Conservation (phyloP, 768 basidiomycete species). For the Boletus sp. region DNA sequence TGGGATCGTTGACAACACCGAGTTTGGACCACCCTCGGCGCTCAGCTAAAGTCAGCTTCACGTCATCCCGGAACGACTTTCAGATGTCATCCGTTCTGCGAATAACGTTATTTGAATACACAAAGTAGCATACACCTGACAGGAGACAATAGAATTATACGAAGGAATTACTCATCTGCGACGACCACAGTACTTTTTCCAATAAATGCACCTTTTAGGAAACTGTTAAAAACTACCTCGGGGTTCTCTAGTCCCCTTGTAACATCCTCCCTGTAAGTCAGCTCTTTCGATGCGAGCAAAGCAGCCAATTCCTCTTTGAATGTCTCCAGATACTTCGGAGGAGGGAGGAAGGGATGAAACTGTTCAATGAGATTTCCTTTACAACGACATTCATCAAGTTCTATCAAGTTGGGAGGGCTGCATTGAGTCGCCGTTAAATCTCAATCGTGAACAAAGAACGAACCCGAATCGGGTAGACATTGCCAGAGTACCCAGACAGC, state of each 20-base stretch:
- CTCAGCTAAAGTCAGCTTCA: neutral
- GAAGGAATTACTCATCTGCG: neutral
- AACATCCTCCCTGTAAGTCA: conserved; percentile 48
- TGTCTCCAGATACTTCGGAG: conserved; percentile 36
- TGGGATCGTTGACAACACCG: neutral
- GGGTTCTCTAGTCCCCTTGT: conserved; percentile 41
- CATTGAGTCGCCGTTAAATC: neutral
- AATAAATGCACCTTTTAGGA: conserved; percentile 4
- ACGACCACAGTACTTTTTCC: conserved; percentile 9
- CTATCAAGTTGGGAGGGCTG: neutral
- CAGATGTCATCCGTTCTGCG: too few species aligned
- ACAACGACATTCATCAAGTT: conserved; percentile 19
- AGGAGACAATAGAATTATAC: too few species aligned
- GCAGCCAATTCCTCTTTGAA: conserved; percentile 44
- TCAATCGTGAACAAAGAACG: neutral
- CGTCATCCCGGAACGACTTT: neutral
- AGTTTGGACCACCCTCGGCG: neutral
- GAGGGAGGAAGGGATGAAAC: conserved; percentile 38
- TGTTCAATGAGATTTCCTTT: conserved; percentile 42
- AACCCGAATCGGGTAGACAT: neutral
- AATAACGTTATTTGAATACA: neutral
- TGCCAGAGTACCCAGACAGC: neutral
- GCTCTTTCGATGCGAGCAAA: conserved; percentile 42
- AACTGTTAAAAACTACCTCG: conserved; percentile 3
- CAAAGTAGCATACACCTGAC: neutral